A percentile compares a stretch with the other conserved stretches of the same genome.
Conservation (phyloP, 2,329 filamentous ascomycete genomes). For the Lojkania enalia region DNA sequence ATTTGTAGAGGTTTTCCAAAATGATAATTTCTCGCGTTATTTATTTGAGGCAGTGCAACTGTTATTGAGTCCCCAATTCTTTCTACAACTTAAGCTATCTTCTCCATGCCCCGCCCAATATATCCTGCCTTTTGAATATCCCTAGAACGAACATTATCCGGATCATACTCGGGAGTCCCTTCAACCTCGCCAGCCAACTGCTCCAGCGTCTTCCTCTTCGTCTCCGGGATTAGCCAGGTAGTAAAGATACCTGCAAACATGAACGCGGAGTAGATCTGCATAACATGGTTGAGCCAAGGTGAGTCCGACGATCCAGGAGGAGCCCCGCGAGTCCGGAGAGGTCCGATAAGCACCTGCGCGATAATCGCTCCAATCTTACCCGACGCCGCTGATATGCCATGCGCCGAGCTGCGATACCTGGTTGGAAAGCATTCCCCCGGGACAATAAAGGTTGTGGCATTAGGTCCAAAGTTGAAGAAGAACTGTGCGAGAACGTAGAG, state of each 20-base stretch:
- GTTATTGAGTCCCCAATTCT: no score
- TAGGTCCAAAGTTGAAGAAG: constrained; percentile 60
- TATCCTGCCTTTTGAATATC: constrained; percentile 1
- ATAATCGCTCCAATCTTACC: constrained; percentile 56
- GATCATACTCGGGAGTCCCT: constrained; percentile 55
- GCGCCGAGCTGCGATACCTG: constrained; percentile 52
- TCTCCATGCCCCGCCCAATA: background rate
- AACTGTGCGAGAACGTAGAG: constrained; percentile 55
- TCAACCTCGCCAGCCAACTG: constrained; percentile 67
- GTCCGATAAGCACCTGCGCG: constrained; percentile 54
- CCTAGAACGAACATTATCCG: constrained; percentile 7
- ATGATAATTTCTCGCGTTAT: no score
- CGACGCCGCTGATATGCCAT: constrained; percentile 54
- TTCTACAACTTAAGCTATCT: constrained; percentile 3
- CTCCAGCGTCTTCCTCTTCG: constrained; percentile 73
- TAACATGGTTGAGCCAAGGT: constrained; percentile 72
- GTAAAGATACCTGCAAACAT: constrained; percentile 74
- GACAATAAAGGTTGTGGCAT: constrained; percentile 56
- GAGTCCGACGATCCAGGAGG: constrained; percentile 54
- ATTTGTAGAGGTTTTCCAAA: no score
- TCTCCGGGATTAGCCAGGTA: constrained; percentile 75
- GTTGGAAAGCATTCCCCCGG: constrained; percentile 58
- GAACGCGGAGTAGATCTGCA: constrained; percentile 79
- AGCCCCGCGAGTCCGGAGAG: constrained; percentile 58
- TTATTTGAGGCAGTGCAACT: no score